Percentiles rank a stretch among this genome's conserved stretches.
These are phyloP conservation scores for Saccharomycopsis crataegensis DNA, from an alignment of 1,139 yeast genomes.

Conservation along the genomic window DNA sequence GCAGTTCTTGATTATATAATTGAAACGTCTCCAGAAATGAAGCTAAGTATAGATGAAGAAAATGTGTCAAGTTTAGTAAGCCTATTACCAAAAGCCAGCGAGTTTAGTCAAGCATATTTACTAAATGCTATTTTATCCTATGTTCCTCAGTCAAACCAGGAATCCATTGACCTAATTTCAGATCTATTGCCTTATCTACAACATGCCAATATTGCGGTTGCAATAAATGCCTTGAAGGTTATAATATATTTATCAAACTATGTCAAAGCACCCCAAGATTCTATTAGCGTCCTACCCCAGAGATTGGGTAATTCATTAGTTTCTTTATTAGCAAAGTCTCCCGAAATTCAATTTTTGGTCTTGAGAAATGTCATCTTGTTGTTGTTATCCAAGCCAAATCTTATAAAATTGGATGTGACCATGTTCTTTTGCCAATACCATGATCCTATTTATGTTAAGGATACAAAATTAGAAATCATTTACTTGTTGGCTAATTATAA, in stretches of 20 bases:
- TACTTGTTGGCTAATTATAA: constrained; percentile 64
- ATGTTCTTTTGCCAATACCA: constrained; percentile 76
- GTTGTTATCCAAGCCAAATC: constrained; percentile 56
- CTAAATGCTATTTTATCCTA: constrained; percentile 60
- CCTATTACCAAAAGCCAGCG: constrained; percentile 38
- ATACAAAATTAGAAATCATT: constrained; percentile 82
- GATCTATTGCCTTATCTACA: constrained; percentile 66
- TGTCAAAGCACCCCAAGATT: constrained; percentile 34
- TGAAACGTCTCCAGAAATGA: constrained; percentile 32
- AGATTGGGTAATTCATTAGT: constrained; percentile 68
- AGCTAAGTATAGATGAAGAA: neutral
- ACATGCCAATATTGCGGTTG: constrained; percentile 79
- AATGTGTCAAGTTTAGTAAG: neutral
- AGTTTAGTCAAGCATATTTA: constrained; percentile 77
- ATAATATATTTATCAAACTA: constrained; percentile 70
- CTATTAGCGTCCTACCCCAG: constrained; percentile 46
- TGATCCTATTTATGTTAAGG: constrained; percentile 84
- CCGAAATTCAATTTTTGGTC: constrained; percentile 79
- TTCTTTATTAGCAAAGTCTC: constrained; percentile 65
- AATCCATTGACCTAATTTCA: constrained; percentile 63
- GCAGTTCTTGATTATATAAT: constrained; percentile 63
- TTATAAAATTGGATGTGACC: constrained; percentile 60
- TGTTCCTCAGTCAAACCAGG: constrained; percentile 62
- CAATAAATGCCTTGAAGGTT: constrained; percentile 65
- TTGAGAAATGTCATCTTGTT: constrained; percentile 74